Conservation (phyloP, 306 rosid genomes). For the Echinosophora koreensis region DNA sequence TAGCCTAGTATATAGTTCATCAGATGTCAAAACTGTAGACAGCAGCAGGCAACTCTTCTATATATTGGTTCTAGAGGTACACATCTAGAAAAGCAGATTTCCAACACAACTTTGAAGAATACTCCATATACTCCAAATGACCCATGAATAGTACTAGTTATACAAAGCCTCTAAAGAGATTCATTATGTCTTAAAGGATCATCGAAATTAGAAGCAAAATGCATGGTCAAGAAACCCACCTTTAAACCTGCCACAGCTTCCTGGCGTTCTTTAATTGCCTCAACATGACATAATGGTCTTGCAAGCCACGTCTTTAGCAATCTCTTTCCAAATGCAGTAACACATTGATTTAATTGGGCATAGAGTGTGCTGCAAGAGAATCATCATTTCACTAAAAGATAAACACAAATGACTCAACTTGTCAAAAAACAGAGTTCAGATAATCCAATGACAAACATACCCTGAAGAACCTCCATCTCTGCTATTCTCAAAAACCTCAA, state of each 20-base stretch:
- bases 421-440: not conserved
- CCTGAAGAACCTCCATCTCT: slow-evolving; percentile 89
- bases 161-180: not conserved
- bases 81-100: too few species aligned
- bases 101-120: too few species aligned
- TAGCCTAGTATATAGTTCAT: not conserved
- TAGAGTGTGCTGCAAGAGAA: slow-evolving; percentile 76
- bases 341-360: slow-evolving; percentile 90
- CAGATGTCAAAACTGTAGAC: too few species aligned
- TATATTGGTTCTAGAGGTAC: too few species aligned
- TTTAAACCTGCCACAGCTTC: slow-evolving; percentile 77
- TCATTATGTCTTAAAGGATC: slow-evolving; percentile 16
- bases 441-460: slow-evolving; percentile 58
- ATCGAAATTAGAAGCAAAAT: slow-evolving; percentile 36
- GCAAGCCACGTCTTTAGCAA: slow-evolving; percentile 95
- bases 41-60: too few species aligned
- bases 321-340: slow-evolving; percentile 95
- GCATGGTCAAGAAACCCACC: slow-evolving; percentile 60
- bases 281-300: slow-evolving; percentile 78
- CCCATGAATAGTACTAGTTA: too few species aligned
- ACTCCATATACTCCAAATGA: too few species aligned
- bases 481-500: slow-evolving; percentile 93
- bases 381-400: slow-evolving; percentile 50
- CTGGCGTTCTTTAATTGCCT: slow-evolving; percentile 83
- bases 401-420: slow-evolving; percentile 16